Conservation (phyloP, 176 grass and related monocot species). For the Microstegium vimineum region DNA sequence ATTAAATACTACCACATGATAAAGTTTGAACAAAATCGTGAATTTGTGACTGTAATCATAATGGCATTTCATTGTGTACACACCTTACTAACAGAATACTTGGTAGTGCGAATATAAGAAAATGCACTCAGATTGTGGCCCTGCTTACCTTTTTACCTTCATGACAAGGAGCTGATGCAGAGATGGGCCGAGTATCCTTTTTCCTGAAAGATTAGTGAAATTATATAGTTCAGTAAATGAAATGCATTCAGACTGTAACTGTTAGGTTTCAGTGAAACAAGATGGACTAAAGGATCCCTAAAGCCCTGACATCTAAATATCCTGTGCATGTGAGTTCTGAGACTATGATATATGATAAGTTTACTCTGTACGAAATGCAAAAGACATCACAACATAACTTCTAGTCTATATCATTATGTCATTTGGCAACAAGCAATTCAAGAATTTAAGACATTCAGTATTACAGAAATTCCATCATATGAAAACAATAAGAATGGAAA, state of each 20-base stretch:
- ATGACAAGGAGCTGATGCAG: constrained; percentile 41
- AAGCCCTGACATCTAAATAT: background rate
- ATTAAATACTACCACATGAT: background rate
- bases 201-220: background rate
- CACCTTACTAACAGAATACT: background rate
- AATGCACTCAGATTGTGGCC: background rate
- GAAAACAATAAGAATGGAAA: background rate
- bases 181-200: constrained; percentile 19
- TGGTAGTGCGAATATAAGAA: background rate
- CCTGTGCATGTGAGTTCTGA: background rate
- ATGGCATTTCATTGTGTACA: background rate
- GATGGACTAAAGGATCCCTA: background rate
- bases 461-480: background rate
- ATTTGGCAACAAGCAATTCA: background rate
- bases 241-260: background rate
- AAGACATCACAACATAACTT: background rate
- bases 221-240: constrained; percentile 6
- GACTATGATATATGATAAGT: background rate
- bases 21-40: background rate
- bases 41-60: background rate
- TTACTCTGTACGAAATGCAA: background rate
- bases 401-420: background rate
- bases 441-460: background rate
- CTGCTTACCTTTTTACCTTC: constrained; percentile 46
- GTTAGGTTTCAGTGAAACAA: background rate